phyloP scores from a whole-genome alignment of 1,139 yeast genomes.

The Yamadazyma sp. region DNA sequence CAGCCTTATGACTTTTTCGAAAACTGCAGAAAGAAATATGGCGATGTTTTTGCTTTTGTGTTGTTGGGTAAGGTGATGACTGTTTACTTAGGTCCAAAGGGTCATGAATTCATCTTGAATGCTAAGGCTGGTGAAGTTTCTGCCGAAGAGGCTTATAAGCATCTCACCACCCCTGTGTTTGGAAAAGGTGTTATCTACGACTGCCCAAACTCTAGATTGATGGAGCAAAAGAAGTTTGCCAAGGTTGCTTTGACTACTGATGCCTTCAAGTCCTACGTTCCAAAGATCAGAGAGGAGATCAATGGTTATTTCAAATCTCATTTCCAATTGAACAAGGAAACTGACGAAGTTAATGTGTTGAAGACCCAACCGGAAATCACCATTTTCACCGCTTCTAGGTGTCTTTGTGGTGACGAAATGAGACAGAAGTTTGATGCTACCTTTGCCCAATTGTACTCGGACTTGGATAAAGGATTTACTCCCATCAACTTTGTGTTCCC shows the following conservation, averaged over 20 bases:
- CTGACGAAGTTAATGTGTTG: slow-evolving; percentile 71
- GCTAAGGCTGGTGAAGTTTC: slow-evolving; percentile 87
- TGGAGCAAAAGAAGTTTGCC: slow-evolving; percentile 98
- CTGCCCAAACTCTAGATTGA: slow-evolving; percentile 87
- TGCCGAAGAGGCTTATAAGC: slow-evolving; percentile 95
- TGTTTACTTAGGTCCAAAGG: slow-evolving; percentile 94
- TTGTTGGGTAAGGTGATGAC: slow-evolving; percentile 92
- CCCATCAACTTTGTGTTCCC: slow-evolving; percentile 97
- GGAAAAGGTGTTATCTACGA: slow-evolving; percentile 97
- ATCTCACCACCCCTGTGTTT: slow-evolving; percentile 94
- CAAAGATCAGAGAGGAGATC: slow-evolving; percentile 80
- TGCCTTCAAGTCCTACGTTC: slow-evolving; percentile 83
- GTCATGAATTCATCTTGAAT: slow-evolving; percentile 94
- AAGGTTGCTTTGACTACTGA: slow-evolving; percentile 86
- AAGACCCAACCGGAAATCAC: slow-evolving; percentile 92
- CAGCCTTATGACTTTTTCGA: slow-evolving; percentile 89
- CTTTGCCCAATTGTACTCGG: slow-evolving; percentile 84
- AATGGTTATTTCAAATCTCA: slow-evolving; percentile 56
- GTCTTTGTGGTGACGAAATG: slow-evolving; percentile 88
- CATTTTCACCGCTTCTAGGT: slow-evolving; percentile 91
- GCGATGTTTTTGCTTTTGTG: slow-evolving; percentile 89
- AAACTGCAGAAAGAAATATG: slow-evolving; percentile 73
- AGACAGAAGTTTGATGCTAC: slow-evolving; percentile 78
- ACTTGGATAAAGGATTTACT: slow-evolving; percentile 94
- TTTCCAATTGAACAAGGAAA: slow-evolving; percentile 38